These are phyloP conservation scores for Epichloe coenophiala DNA, from an alignment of 2,329 filamentous ascomycete genomes.

Conservation along the genomic window DNA sequence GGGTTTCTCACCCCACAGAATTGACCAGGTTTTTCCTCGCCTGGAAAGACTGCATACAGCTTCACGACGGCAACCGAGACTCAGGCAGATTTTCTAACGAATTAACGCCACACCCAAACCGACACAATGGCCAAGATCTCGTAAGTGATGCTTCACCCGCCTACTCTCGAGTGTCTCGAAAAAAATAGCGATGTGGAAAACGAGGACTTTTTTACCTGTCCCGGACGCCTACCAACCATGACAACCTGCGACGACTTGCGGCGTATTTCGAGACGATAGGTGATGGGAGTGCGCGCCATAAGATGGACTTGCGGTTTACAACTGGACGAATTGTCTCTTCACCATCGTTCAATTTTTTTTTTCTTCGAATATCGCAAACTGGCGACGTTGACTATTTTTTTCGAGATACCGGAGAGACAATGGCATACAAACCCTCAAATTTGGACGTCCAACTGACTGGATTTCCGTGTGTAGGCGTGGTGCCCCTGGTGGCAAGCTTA, in stretches of 20 bases:
- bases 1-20: conserved; percentile 29
- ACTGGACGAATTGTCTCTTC: neutral
- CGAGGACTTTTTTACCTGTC: conserved; percentile 4
- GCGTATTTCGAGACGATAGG: conserved; percentile 4
- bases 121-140: conserved; percentile 50
- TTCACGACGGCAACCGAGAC: conserved; percentile 24
- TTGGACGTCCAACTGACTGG: conserved; percentile 1
- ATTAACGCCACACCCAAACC: conserved; percentile 30
- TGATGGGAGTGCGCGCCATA: neutral
- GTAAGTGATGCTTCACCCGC: conserved; percentile 30
- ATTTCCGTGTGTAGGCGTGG: conserved; percentile 43
- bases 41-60: conserved; percentile 16
- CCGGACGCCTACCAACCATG: neutral
- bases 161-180: conserved; percentile 6
- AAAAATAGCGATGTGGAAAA: conserved; percentile 9
- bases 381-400: conserved; percentile 1
- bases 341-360: neutral
- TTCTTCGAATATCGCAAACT: neutral
- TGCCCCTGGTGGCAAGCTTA: conserved; percentile 99
- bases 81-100: conserved; percentile 23
- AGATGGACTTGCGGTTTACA: neutral
- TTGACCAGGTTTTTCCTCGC: conserved; percentile 18
- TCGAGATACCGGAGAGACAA: neutral
- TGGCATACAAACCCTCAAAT: neutral
- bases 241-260: neutral